Conservation (phyloP, 371 early-diverging fungal genomes). For the Lichtheimia corymbifera region DNA sequence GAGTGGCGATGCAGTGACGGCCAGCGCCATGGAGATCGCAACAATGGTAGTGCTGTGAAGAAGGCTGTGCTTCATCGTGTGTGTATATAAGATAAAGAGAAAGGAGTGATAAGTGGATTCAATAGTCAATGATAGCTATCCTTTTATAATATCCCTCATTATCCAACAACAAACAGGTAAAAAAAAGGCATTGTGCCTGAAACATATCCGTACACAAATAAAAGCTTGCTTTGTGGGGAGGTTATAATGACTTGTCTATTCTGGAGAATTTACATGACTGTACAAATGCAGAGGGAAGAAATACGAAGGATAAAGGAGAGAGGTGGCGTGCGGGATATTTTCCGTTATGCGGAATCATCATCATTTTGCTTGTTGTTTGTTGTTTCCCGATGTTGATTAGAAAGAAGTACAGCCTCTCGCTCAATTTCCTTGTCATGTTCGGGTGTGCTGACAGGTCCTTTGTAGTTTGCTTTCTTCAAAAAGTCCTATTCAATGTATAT, state of each 20-base stretch:
- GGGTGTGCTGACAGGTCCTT: conserved; percentile 36
- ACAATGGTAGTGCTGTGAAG: conserved; percentile 8
- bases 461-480: conserved; percentile 43
- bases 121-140: too few species aligned
- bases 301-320: neutral
- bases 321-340: neutral
- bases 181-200: too few species aligned
- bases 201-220: too few species aligned
- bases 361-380: conserved; percentile 1
- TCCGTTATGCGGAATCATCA: conserved; percentile 4
- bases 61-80: conserved; percentile 1
- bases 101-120: neutral
- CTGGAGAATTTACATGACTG: too few species aligned
- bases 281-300: neutral
- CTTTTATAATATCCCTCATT: too few species aligned
- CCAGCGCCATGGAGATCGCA: conserved; percentile 20
- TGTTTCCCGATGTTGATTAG: conserved; percentile 3
- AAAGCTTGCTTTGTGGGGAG: too few species aligned
- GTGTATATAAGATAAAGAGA: neutral
- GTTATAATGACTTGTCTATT: too few species aligned
- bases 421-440: conserved; percentile 30
- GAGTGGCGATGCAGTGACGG: conserved; percentile 11
- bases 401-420: conserved; percentile 18
- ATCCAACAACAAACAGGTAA: too few species aligned
- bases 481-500: conserved; percentile 24